phyloP scores from a whole-genome alignment of 2,329 filamentous ascomycete species.

The Corinectria fuckeliana region DNA sequence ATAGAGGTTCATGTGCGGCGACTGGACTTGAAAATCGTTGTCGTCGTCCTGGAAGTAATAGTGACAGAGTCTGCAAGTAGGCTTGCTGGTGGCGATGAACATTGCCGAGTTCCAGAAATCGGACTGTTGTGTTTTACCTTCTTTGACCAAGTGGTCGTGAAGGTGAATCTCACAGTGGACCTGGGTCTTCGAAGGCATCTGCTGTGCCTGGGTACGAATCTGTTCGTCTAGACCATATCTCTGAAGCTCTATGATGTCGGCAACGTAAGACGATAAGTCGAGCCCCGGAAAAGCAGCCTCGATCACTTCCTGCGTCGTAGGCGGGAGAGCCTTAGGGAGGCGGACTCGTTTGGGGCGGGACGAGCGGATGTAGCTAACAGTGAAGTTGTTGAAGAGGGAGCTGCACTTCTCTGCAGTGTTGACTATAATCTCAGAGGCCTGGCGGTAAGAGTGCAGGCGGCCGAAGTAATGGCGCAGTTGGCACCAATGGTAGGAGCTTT shows the following conservation, averaged over 20 bases:
- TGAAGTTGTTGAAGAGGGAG: slow-evolving; percentile 35
- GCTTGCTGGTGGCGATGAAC: slow-evolving; percentile 47
- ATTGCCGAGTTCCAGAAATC: slow-evolving; percentile 38
- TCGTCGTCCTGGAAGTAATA: slow-evolving; percentile 38
- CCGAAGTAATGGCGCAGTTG: slow-evolving; percentile 35
- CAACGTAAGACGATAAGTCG: no score
- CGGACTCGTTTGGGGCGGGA: no score
- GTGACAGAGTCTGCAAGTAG: slow-evolving; percentile 43
- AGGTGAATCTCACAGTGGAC: slow-evolving; percentile 44
- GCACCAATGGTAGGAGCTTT: no score
- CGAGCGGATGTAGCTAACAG: no score
- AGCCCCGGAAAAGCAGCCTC: no score
- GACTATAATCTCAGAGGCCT: slow-evolving; percentile 24
- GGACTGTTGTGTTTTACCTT: not conserved
- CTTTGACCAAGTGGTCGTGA: slow-evolving; percentile 26
- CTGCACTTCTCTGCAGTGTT: slow-evolving; percentile 26
- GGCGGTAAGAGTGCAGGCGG: slow-evolving; percentile 33
- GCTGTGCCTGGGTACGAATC: slow-evolving; percentile 19
- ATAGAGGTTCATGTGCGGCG: slow-evolving; percentile 44
- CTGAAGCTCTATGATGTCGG: no score
- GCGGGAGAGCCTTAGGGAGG: no score
- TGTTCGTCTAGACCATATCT: slow-evolving; percentile 24
- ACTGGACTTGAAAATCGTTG: slow-evolving; percentile 29
- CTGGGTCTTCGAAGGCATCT: slow-evolving; percentile 24
- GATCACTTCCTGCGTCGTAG: no score